phyloP scores from a whole-genome alignment of 306 rosid genomes.

The Parietaria judaica region DNA sequence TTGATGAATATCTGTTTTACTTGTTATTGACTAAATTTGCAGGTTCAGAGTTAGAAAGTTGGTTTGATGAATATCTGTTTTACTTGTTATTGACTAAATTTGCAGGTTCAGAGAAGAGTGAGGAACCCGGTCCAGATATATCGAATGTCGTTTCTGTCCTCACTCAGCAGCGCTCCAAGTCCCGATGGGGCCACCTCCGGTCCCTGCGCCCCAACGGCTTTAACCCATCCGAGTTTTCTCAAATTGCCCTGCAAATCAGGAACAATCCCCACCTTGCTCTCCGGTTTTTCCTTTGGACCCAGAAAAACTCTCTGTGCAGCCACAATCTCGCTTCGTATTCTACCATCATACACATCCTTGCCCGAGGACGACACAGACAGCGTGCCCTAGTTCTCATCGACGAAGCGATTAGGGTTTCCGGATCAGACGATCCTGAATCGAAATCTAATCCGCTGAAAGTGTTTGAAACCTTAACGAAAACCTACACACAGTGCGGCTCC shows the following conservation, averaged over 20 bases:
- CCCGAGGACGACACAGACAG: slow-evolving; percentile 48
- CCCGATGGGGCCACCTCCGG: slow-evolving; percentile 61
- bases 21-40: too few relatives aligned
- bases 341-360: slow-evolving; percentile 59
- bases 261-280: slow-evolving; percentile 71
- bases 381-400: slow-evolving; percentile 46
- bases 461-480: slow-evolving; percentile 48
- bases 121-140: slow-evolving; percentile 7
- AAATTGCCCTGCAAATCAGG: slow-evolving; percentile 41
- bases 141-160: slow-evolving; percentile 45
- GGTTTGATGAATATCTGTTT: too few relatives aligned
- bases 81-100: too few relatives aligned
- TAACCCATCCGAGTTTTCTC: slow-evolving; percentile 42
- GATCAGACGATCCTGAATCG: slow-evolving; percentile 10
- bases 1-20: too few relatives aligned
- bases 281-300: slow-evolving; percentile 59
- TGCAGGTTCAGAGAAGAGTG: too few relatives aligned
- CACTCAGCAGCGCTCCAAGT: slow-evolving; percentile 58
- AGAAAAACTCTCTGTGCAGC: slow-evolving; percentile 42
- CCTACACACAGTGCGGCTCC: slow-evolving; percentile 52
- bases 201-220: slow-evolving; percentile 48
- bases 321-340: slow-evolving; percentile 60
- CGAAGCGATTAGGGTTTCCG: slow-evolving; percentile 31
- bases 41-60: too few relatives aligned
- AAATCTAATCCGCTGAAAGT: slow-evolving; percentile 38